A percentile compares a stretch with the other conserved stretches of the same genome.
Evolutionary conservation across 257 asterid species (phyloP).

Genomic region (Fraxinus pennsylvanica): DNA sequence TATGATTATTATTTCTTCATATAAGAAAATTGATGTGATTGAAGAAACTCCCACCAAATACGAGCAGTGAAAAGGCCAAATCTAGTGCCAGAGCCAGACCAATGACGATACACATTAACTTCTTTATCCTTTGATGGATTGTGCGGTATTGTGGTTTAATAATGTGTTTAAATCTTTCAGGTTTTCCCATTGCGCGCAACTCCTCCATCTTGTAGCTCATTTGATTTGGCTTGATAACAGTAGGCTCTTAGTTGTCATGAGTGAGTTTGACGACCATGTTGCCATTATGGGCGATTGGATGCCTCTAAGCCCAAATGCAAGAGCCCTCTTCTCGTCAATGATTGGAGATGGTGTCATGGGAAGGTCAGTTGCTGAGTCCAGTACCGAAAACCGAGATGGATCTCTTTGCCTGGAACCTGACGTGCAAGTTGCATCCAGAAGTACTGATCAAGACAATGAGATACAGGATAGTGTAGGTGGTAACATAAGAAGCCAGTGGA

Average conservation of each 20-base stretch:
- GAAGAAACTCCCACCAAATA: not conserved
- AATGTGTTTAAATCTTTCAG: not conserved
- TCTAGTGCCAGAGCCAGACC: too few relatives aligned
- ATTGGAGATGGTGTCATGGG: conserved; percentile 41
- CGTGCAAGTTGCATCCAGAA: conserved; percentile 15
- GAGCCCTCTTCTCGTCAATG: conserved; percentile 51
- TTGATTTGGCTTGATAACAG: conserved; percentile 17
- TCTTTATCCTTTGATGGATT: not conserved
- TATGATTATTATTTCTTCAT: not conserved
- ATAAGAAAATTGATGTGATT: not conserved
- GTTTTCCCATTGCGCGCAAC: conserved; percentile 19
- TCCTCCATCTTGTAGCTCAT: conserved; percentile 14
- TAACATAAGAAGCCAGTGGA: conserved; percentile 33
- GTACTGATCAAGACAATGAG: conserved; percentile 29
- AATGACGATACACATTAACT: conserved; percentile 16
- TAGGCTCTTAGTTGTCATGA: conserved; percentile 39
- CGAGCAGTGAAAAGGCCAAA: too few relatives aligned
- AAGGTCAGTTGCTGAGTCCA: conserved; percentile 29
- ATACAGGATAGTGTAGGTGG: conserved; percentile 23
- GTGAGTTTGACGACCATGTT: conserved; percentile 68
- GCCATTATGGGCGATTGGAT: conserved; percentile 72
- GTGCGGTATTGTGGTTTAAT: not conserved
- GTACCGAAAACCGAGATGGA: conserved; percentile 32
- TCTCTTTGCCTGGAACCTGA: conserved; percentile 26
- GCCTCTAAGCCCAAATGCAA: conserved; percentile 61